These are phyloP conservation scores for Didymella pinodella DNA, from an alignment of 2,329 filamentous ascomycete species.

Conservation along the genomic window DNA sequence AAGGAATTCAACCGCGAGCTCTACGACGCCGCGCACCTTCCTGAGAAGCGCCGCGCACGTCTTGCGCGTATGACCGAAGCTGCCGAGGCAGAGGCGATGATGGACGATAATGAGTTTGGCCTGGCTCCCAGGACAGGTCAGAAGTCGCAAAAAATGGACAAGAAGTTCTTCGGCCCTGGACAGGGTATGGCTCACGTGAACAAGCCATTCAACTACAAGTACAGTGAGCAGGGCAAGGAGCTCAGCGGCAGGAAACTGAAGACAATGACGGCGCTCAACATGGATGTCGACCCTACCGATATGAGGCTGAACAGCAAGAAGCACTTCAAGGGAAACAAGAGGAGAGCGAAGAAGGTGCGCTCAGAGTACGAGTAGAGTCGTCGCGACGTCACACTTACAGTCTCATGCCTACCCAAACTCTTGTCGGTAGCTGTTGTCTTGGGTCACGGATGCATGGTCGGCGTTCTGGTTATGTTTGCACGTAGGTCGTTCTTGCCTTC, in stretches of 20 bases:
- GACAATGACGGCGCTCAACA: slow-evolving; percentile 82
- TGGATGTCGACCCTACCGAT: slow-evolving; percentile 82
- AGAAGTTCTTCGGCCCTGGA: slow-evolving; percentile 81
- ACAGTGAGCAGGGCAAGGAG: slow-evolving; percentile 84
- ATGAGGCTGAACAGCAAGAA: slow-evolving; percentile 80
- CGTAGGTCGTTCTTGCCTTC: background rate
- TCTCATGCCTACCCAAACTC: background rate
- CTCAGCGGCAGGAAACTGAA: slow-evolving; percentile 84
- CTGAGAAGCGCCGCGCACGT: slow-evolving; percentile 77
- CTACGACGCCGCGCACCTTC: slow-evolving; percentile 83
- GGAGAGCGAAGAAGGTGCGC: slow-evolving; percentile 63
- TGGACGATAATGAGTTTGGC: slow-evolving; percentile 51
- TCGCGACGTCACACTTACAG: background rate
- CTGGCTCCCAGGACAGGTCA: slow-evolving; percentile 61
- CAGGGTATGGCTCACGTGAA: slow-evolving; percentile 70
- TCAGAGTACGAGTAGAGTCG: slow-evolving; percentile 49
- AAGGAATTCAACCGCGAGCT: slow-evolving; percentile 86
- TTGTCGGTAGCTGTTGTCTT: background rate
- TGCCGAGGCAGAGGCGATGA: slow-evolving; percentile 46
- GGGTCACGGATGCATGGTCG: slow-evolving; percentile 16
- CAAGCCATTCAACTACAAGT: slow-evolving; percentile 89
- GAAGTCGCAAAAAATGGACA: slow-evolving; percentile 82
- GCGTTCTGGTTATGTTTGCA: slow-evolving; percentile 11
- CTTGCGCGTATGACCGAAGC: slow-evolving; percentile 60
- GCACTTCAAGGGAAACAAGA: slow-evolving; percentile 85